Percentiles rank a stretch among this genome's conserved stretches.
phyloP scores from a whole-genome alignment of 768 basidiomycete species.

The Lactifluus piperatus region DNA sequence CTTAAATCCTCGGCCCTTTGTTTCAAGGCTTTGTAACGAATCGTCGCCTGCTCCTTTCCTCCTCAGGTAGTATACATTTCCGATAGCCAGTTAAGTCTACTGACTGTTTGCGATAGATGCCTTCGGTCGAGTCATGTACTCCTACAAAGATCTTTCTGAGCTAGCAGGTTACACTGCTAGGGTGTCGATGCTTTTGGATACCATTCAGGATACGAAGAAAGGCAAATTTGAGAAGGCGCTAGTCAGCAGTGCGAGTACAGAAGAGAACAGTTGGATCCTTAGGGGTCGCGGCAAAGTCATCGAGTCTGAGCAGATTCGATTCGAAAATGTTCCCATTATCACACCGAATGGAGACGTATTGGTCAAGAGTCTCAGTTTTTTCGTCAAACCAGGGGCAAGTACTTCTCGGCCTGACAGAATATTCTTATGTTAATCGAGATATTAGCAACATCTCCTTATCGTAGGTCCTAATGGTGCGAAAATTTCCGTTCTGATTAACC shows the following conservation, averaged over 20 bases:
- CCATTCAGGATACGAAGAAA: constrained; percentile 76
- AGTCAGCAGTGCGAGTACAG: constrained; percentile 62
- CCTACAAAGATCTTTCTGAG: constrained; percentile 93
- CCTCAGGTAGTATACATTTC: constrained; percentile 48
- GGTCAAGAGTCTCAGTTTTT: constrained; percentile 76
- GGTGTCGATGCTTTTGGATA: constrained; percentile 80
- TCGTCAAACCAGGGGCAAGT: constrained; percentile 77
- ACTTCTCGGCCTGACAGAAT: background rate
- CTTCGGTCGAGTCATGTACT: constrained; percentile 93
- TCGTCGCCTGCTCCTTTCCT: constrained; percentile 76
- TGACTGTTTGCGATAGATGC: constrained; percentile 52
- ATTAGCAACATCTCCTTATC: constrained; percentile 80
- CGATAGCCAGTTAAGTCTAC: background rate
- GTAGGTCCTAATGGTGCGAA: constrained; percentile 83
- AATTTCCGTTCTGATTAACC: background rate
- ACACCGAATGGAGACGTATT: constrained; percentile 95
- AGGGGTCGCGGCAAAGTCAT: constrained; percentile 70
- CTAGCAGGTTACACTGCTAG: constrained; percentile 93
- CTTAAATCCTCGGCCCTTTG: background rate
- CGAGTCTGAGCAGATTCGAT: constrained; percentile 82
- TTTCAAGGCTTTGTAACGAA: constrained; percentile 91
- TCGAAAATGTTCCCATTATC: constrained; percentile 90
- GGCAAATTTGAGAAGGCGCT: constrained; percentile 87
- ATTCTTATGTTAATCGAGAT: background rate
- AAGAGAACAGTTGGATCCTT: constrained; percentile 69